These are phyloP conservation scores for Termitomyces sp. DNA, from an alignment of 768 basidiomycete genomes.

Conservation along the genomic window DNA sequence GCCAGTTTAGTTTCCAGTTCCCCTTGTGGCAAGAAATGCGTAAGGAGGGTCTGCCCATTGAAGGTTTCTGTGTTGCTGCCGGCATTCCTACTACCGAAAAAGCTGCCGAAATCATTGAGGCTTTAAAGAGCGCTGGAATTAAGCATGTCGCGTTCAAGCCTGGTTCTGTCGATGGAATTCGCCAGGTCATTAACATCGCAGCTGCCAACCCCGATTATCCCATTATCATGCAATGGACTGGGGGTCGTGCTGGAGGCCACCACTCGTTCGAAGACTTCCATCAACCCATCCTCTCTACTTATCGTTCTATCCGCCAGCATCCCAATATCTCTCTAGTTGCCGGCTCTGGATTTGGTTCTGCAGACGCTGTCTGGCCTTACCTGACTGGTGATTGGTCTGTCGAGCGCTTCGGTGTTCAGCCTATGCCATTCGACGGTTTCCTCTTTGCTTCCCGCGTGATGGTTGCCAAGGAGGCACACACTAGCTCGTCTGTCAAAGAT, in stretches of 20 bases:
- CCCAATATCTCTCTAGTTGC: constrained; percentile 86
- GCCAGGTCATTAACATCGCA: constrained; percentile 95
- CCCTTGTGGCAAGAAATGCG: constrained; percentile 99
- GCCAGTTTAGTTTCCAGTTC: constrained; percentile 95
- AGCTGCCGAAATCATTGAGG: constrained; percentile 91
- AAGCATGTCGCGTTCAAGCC: constrained; percentile 98
- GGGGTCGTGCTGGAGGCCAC: constrained; percentile 97
- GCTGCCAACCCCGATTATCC: constrained; percentile 93
- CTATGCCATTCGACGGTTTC: constrained; percentile 99
- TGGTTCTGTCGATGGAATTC: constrained; percentile 95
- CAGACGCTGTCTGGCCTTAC: constrained; percentile 95
- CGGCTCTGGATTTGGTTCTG: constrained; percentile 94
- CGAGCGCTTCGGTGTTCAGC: constrained; percentile 73
- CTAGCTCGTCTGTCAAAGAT: constrained; percentile 91
- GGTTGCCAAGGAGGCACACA: constrained; percentile 99
- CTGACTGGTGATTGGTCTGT: constrained; percentile 94
- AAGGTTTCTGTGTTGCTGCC: constrained; percentile 99
- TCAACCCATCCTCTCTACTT: constrained; percentile 88
- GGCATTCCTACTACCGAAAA: constrained; percentile 97
- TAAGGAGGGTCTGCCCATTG: constrained; percentile 89
- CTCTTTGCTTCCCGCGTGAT: constrained; percentile 95
- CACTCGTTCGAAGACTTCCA: constrained; percentile 99
- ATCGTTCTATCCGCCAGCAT: constrained; percentile 84
- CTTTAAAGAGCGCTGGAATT: constrained; percentile 78
- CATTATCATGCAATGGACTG: constrained; percentile 98